Evolutionary conservation across 1,284 basidiomycete species (phyloP), one percentile per base, ranked within the genome.

Genomic region (Pterulicium gracile): DNA sequence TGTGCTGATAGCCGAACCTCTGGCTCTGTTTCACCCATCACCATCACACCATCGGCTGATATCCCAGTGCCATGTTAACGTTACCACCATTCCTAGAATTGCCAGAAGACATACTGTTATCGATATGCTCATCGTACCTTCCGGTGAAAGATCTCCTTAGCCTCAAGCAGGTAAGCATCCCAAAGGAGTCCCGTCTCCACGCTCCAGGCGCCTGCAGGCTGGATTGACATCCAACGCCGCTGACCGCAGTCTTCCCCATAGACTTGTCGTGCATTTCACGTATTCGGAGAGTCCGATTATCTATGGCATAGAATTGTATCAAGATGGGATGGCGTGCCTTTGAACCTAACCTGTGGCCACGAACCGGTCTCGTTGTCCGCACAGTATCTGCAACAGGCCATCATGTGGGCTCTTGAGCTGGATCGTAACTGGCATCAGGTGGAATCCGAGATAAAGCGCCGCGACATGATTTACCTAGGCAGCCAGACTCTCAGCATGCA

Each of bases 211-310:
- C 22, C n/a, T 35, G 10, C n/a, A 41, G 24, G 24, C 21, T n/a
- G 15, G 13, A 13, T 43, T 23, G 44, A 19, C 34, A 17, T 36
- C 20, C 7, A 32, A 24, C 20, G 20, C 22, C 20, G 15, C 34
- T 17, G 42, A 17, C 22, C 19, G 15, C 17, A 3, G 44, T 24
- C 20, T 46, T 48, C 58, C 67, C 68, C 64, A 61, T 59, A 78
- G 75, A 73, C 72, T 59, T 70, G 70, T 65, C 73, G 72, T 68
- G 67, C 62, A 49, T 59, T 78, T 47, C 69, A 79, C 58, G 66
- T 67, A 20, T 59, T 72, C 35, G 65, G 63, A 19, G 66, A 61
- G 43, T 60, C 60, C 24, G 72, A 76, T 55, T 72, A 74, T 56
- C 60, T 74, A 21, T 75, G 73, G 73, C 73, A 74, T 58, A 62